Base-by-base conservation (phyloP, 306 rosid species). In the Cucurbita pepo region DNA sequence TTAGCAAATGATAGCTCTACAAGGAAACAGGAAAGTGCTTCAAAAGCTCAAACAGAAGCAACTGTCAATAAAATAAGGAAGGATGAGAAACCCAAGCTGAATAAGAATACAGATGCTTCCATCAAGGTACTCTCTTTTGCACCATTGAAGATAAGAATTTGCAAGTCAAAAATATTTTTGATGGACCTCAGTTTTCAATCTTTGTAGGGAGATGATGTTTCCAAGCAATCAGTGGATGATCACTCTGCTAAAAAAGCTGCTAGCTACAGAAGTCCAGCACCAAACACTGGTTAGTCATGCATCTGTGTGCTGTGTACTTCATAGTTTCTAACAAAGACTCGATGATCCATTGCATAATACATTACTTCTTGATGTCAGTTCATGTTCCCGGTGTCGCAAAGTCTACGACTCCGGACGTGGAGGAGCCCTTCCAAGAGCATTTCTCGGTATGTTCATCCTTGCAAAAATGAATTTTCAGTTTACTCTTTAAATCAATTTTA, bases 361-460 rank as follows among this genome's bases (percentile, higher is more conserved):
- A 64, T 72, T 40, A 44, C 72, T 77, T 63, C 59, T 52, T 67
- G 55, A 71, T 87, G 66, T 79, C 84, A 78, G 83, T 83, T 80
- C 85, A 82, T 56, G 66, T 69, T 80, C 78, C 74, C 13, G 74
- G 81, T 77, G 65, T 61, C 70, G 63, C 84, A 53, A 87, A 76
- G 72, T 44, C 76, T 55, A 73, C 71, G 37, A 50, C 50, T 10
- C 83, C 54, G 79, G 91, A 86, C 66, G 67, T 73, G 52, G 90
- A 84, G n/a, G 86, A 75, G 55, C 77, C 84, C 81, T 84, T 81
- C 85, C 82, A 77, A 5, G 93, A 57, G 22, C 81, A 76, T 78
- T 88, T 90, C 85, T 82, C 60, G 86, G 99, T 95, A 78, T 72
- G 81, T 63, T 48, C 58, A 50, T 69, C 57, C 55, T 19, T 8